Conservation (phyloP, 2,329 filamentous ascomycete genomes). For the Hymenoscyphus fructigenus region DNA sequence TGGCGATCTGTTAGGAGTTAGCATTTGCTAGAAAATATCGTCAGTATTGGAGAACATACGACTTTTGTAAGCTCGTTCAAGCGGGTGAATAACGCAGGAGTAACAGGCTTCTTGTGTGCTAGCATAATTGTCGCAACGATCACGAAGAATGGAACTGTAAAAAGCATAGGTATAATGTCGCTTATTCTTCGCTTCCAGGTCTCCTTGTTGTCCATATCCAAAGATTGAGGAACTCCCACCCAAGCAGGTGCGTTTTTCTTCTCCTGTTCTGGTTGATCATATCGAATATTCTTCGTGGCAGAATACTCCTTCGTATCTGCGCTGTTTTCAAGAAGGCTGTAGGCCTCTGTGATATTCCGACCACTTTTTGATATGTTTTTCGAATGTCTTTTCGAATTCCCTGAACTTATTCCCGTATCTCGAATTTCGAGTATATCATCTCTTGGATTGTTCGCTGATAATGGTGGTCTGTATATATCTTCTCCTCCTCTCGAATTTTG, state of each 20-base stretch:
- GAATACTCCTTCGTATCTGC: background rate
- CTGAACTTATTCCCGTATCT: background rate
- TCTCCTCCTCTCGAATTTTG: background rate
- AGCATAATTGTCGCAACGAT: slow-evolving; percentile 7
- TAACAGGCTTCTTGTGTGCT: slow-evolving; percentile 7
- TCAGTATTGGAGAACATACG: slow-evolving; percentile 6
- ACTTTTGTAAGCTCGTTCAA: slow-evolving; percentile 12
- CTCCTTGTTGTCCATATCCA: slow-evolving; percentile 10
- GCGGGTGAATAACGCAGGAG: background rate
- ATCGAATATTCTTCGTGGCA: background rate
- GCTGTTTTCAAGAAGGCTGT: slow-evolving; percentile 4
- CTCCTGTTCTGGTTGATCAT: slow-evolving; percentile 11
- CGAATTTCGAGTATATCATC: background rate
- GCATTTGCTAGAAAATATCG: background rate
- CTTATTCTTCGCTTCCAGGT: background rate
- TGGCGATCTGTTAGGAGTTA: slow-evolving; percentile 13
- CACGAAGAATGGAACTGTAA: slow-evolving; percentile 12
- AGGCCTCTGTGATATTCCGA: slow-evolving; percentile 4
- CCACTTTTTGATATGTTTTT: background rate
- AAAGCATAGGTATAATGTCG: slow-evolving; percentile 2
- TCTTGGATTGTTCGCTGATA: background rate
- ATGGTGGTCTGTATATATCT: background rate
- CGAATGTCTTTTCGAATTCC: background rate
- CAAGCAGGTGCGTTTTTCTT: slow-evolving; percentile 12
- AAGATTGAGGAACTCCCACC: slow-evolving; percentile 11